A percentile compares a stretch with the other conserved stretches of the same genome.
These are phyloP conservation scores for Asparagopsis taxiformis DNA, from an alignment of 31 red algal genomes.

Conservation along the genomic window DNA sequence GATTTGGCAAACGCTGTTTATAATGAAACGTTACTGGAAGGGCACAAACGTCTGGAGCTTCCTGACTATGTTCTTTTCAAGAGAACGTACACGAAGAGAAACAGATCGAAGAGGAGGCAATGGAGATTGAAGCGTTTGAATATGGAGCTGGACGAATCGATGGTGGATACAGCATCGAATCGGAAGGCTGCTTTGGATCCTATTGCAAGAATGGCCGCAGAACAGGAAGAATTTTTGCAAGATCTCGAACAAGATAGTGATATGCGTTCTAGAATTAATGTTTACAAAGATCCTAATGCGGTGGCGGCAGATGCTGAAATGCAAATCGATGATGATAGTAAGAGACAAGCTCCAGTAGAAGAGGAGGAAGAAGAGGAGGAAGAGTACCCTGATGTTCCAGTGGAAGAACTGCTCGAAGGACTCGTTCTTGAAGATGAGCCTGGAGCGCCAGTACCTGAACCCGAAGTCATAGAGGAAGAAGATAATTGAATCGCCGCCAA, in stretches of 20 bases:
- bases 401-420: slow-evolving; percentile 89
- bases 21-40: slow-evolving; percentile 80
- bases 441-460: neutral
- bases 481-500: no score
- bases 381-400: slow-evolving; percentile 84
- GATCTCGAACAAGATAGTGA: slow-evolving; percentile 99
- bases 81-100: slow-evolving; percentile 89
- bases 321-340: slow-evolving; percentile 34
- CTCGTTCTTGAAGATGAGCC: slow-evolving; percentile 64
- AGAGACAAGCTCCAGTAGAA: neutral
- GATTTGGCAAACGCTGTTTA: slow-evolving; percentile 89
- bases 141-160: slow-evolving; percentile 79
- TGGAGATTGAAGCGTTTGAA: slow-evolving; percentile 87
- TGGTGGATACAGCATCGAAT: slow-evolving; percentile 39
- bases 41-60: slow-evolving; percentile 73
- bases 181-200: slow-evolving; percentile 62
- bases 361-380: slow-evolving; percentile 52
- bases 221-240: slow-evolving; percentile 97
- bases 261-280: slow-evolving; percentile 73
- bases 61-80: slow-evolving; percentile 91
- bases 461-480: neutral
- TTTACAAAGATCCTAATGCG: slow-evolving; percentile 81
- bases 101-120: slow-evolving; percentile 70
- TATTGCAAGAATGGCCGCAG: slow-evolving; percentile 73
- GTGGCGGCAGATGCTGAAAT: slow-evolving; percentile 14